phyloP scores from a whole-genome alignment of 257 asterid genomes.

The Capsicum pubescens region DNA sequence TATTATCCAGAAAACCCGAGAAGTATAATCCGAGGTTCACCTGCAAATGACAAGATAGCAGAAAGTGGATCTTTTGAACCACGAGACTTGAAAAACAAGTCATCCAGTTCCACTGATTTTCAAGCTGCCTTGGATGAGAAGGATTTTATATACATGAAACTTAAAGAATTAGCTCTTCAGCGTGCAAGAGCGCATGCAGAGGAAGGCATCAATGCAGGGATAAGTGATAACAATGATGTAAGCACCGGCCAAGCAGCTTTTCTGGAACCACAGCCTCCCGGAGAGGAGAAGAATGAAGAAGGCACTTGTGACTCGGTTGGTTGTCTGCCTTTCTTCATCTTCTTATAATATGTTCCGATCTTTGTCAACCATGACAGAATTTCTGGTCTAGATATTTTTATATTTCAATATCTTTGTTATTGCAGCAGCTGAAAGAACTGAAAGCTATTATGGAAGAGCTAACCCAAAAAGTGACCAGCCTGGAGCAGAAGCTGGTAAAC shows the following conservation, averaged over 20 bases:
- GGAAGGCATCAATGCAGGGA: conserved; percentile 41
- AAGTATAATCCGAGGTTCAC: conserved; percentile 22
- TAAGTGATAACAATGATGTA: conserved; percentile 39
- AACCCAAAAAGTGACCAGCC: conserved; percentile 43
- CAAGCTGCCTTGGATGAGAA: conserved; percentile 45
- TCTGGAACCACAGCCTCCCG: conserved; percentile 38
- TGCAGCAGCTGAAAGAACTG: conserved; percentile 65
- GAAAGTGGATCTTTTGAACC: conserved; percentile 43
- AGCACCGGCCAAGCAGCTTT: conserved; percentile 39
- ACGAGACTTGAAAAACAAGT: conserved; percentile 37
- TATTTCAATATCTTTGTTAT: neutral
- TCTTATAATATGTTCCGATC: conserved; percentile 26
- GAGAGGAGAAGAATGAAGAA: conserved; percentile 38
- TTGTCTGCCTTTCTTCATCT: conserved; percentile 46
- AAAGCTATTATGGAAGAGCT: conserved; percentile 56
- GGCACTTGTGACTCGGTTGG: conserved; percentile 43
- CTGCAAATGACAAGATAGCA: conserved; percentile 37
- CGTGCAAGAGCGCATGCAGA: conserved; percentile 31
- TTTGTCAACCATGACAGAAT: neutral
- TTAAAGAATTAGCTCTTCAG: conserved; percentile 55
- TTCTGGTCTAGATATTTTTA: neutral
- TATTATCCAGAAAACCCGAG: conserved; percentile 35
- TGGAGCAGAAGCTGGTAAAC: conserved; percentile 74
- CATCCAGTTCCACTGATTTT: conserved; percentile 39
- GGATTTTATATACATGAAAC: conserved; percentile 53